phyloP scores from a whole-genome alignment of 257 asterid species.

The Nicotiana paniculata region DNA sequence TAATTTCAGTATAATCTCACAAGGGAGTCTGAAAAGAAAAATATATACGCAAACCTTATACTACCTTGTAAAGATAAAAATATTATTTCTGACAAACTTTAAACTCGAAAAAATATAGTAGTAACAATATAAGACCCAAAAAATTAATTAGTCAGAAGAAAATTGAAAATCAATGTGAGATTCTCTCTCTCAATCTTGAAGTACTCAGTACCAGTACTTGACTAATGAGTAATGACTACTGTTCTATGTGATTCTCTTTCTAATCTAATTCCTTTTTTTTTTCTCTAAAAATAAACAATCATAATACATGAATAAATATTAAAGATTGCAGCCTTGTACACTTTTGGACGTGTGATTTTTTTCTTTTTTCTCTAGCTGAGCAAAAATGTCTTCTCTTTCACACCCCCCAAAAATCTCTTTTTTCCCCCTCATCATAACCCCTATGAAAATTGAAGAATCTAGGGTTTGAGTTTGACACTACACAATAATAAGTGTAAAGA shows the following conservation, averaged over 20 bases:
- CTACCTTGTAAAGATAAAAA: no score
- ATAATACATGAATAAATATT: conserved; percentile 9
- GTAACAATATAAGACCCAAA: not conserved
- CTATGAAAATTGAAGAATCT: conserved; percentile 38
- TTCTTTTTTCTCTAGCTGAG: conserved; percentile 21
- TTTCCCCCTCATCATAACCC: not conserved
- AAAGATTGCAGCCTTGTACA: conserved; percentile 36
- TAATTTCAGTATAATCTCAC: no score
- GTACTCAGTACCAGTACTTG: not conserved
- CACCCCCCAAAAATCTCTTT: conserved; percentile 30
- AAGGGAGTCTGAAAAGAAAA: fast-evolving
- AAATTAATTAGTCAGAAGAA: not conserved
- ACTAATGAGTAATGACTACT: not conserved
- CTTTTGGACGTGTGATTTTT: conserved; percentile 24
- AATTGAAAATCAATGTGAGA: not conserved
- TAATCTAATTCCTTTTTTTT: conserved; percentile 11
- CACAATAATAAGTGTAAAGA: conserved; percentile 14
- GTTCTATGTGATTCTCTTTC: conserved; percentile 10
- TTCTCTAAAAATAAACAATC: not conserved
- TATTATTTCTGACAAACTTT: no score
- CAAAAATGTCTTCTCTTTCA: conserved; percentile 67
- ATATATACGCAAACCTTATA: fast-evolving
- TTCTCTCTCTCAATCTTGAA: not conserved
- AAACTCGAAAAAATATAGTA: no score
- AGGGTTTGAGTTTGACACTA: conserved; percentile 32